Percentiles rank a stretch among this genome's conserved stretches.
phyloP scores from a whole-genome alignment of 352 stramenopile genomes.

The Globisporangium perplexum region DNA sequence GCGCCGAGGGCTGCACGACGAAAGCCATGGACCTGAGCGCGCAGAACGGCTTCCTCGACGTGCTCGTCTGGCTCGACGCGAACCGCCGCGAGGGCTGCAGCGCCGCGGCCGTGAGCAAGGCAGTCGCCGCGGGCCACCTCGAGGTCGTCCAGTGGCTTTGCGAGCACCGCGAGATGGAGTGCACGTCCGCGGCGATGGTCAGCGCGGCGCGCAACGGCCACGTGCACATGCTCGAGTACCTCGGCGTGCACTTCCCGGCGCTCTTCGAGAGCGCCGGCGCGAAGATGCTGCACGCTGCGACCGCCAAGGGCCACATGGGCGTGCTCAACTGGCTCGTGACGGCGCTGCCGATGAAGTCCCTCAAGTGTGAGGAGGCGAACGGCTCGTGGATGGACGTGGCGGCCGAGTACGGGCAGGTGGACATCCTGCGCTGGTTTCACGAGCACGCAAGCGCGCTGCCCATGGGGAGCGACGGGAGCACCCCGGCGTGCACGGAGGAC shows the following conservation, averaged over 20 bases:
- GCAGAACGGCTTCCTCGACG: slow-evolving; percentile 48
- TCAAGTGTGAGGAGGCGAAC: slow-evolving; percentile 57
- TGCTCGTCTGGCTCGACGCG: slow-evolving; percentile 65
- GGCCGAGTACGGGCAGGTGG: slow-evolving; percentile 55
- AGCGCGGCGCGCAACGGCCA: slow-evolving; percentile 53
- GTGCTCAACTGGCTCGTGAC: slow-evolving; percentile 61
- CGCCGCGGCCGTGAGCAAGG: slow-evolving; percentile 57
- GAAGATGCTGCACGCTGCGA: slow-evolving; percentile 61
- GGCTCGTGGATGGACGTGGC: slow-evolving; percentile 73
- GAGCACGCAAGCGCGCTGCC: slow-evolving; percentile 48
- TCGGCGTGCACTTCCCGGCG: slow-evolving; percentile 31
- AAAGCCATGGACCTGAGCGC: slow-evolving; percentile 40
- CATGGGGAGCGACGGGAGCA: slow-evolving; percentile 46
- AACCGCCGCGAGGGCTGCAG: slow-evolving; percentile 67
- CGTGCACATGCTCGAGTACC: slow-evolving; percentile 52
- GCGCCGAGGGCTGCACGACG: slow-evolving; percentile 21
- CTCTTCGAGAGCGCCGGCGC: slow-evolving; percentile 45
- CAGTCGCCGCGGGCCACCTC: slow-evolving; percentile 43
- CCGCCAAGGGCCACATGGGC: slow-evolving; percentile 46
- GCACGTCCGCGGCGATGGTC: slow-evolving; percentile 43
- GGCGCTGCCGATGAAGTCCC: slow-evolving; percentile 48
- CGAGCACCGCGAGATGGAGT: slow-evolving; percentile 40
- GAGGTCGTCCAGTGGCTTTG: slow-evolving; percentile 55
- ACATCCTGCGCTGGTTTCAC: slow-evolving; percentile 63
- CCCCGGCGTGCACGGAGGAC: slow-evolving; percentile 42